Base-by-base conservation (phyloP, 1,284 basidiomycete genomes). In the Melampsora larici-populina region DNA sequence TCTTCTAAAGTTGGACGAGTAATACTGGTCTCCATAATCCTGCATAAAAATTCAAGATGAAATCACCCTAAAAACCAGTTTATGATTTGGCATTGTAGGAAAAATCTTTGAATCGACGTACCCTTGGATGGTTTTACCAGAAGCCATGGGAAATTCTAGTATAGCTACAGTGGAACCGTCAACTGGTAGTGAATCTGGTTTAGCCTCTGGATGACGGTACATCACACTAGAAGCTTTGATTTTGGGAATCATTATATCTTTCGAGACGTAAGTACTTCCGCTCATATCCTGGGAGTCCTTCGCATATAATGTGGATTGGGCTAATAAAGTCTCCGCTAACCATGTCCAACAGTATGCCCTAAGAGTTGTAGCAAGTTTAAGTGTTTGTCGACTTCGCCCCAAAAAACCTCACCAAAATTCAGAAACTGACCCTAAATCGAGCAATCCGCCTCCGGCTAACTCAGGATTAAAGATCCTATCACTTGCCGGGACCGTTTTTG, bases 391-490 rank as follows among this genome's bases (percentile, higher is more conserved):
- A 36, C 36, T 4, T 3, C 36, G 5, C 3, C 9, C 9, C 3
- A 36, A 3, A 4, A 36, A 36, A 36, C 36, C 9, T 36, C 5
- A 36, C 9, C n/a, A n/a, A 36, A 9, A 36, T 36, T 36, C 36
- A 36, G 36, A 36, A 36, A 3, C 66, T 69, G 62, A 76, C 71
- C 86, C 86, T 7, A 87, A 78, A 83, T 96, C 94, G 62, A 96
- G 88, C 49, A 96, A 82, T 9, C 90, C 91, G 0, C 93, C 94
- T 29, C 94, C 94, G 29, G 91, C 94, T 7, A 95, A 87, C 24
- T 85, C 84, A 2, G 94, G 93, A 81, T 94, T 89, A 80, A 93
- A 84, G 80, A 96, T 90, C 48, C 93, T 86, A 85, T 93, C 90
- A 90, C 43, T 92, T 89, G 80, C 88, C 87, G 81, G 78, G 9